Evolutionary conservation across 164 flowering plant species (phyloP).

Genomic region (Euptelea pleiosperma): DNA sequence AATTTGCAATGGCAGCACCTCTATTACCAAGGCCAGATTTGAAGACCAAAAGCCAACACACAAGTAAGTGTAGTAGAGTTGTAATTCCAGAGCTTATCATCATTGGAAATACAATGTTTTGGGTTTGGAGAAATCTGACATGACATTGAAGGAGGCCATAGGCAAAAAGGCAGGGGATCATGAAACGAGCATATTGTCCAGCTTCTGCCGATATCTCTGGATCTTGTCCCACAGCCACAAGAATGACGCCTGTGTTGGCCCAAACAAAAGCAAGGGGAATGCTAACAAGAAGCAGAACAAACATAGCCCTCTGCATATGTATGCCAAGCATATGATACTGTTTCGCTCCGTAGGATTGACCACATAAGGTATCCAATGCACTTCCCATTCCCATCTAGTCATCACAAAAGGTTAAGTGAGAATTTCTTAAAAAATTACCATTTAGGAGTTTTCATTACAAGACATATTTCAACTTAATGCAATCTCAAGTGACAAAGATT

Average conservation of each 20-base stretch:
- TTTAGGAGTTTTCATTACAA: no score
- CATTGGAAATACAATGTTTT: conserved; percentile 39
- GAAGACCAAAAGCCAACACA: conserved; percentile 38
- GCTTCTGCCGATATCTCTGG: conserved; percentile 32
- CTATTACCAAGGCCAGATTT: conserved; percentile 27
- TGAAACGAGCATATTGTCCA: conserved; percentile 28
- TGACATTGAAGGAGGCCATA: conserved; percentile 35
- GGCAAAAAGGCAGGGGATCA: conserved; percentile 35
- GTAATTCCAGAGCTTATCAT: conserved; percentile 31
- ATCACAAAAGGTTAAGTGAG: no score
- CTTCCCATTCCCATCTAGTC: conserved; percentile 34
- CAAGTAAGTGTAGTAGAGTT: conserved; percentile 22
- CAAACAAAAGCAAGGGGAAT: conserved; percentile 34
- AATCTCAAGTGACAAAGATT: no score
- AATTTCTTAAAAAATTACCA: no score
- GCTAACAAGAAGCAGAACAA: conserved; percentile 23
- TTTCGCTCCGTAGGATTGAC: conserved; percentile 40
- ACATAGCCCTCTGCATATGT: conserved; percentile 33
- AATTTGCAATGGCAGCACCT: conserved; percentile 38
- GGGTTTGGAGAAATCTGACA: conserved; percentile 32
- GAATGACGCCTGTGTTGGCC: conserved; percentile 26
- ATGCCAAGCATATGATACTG: conserved; percentile 33
- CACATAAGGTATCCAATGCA: conserved; percentile 41
- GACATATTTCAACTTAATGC: no score
- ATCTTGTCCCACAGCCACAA: conserved; percentile 26